Base-by-base conservation (phyloP, 2,329 filamentous ascomycete genomes). In the Aspergillus ruber region DNA sequence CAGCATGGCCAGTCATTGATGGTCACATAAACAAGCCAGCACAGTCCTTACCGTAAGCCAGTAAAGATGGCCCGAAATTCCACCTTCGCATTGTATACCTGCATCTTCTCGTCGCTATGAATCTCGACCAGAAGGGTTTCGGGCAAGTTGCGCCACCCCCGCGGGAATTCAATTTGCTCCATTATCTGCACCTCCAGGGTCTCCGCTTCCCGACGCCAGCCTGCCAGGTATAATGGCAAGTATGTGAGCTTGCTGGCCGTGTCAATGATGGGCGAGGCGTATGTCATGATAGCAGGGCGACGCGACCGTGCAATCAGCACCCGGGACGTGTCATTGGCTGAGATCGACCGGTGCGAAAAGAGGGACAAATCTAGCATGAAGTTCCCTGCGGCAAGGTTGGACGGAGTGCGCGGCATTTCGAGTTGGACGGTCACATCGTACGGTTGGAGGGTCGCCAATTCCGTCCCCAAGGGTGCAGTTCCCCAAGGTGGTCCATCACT, bases 351-450 rank as follows among this genome's bases (percentile, higher is more conserved):
- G 20, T 71, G 69, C 21, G 76, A 76, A 43, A 87, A 77, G 44
- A 95, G 79, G 50, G 82, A 79, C 13, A 95, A 72, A 42, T 87
- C 84, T 15, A 97, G 74, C 93, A 98, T 98, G 75, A 96, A 97
- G 71, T 97, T 97, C 23, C 93, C 93, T 12, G 80, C 79, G 2
- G 79, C 79, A 18, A 86, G 70, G 60, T 98, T 98, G 1, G 77
- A 69, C 0, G 82, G 83, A 2, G 88, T 93, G 36, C 85, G 83
- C 15, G 93, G 93, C 53, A 98, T 75, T 3, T 80, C 78, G 27
- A 98, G 76, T 18, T 81, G 75, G 1, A 97, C 76, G 4, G 80
- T 77, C 38, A 98, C 79, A 66, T 97, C 90, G 74, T 98, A 98
- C 42, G 84, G 78, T 65, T 96, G 91, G 42, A 81, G 76, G 15